These are phyloP conservation scores for Sporothrix dimorphospora DNA, from an alignment of 2,329 filamentous ascomycete genomes.

Conservation along the genomic window DNA sequence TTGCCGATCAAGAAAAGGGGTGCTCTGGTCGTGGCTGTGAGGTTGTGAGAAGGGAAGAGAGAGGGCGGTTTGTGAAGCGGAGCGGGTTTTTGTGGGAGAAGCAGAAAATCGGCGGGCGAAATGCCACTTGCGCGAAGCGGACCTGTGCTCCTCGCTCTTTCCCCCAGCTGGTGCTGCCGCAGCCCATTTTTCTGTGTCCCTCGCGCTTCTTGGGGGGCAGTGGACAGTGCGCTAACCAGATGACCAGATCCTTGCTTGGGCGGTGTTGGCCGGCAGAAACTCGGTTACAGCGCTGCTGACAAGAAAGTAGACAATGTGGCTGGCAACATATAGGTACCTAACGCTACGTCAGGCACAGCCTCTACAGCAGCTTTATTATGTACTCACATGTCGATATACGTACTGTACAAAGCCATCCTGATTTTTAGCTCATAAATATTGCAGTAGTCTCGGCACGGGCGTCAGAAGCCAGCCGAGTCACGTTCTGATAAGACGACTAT, in stretches of 20 bases:
- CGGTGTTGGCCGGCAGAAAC: slow-evolving; percentile 27
- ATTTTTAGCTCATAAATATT: neutral
- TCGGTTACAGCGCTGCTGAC: neutral
- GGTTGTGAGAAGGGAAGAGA: slow-evolving; percentile 11
- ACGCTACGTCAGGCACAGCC: no score
- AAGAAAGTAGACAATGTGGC: slow-evolving; percentile 1
- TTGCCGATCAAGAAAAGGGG: slow-evolving; percentile 13
- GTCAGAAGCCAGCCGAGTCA: neutral
- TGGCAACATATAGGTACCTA: neutral
- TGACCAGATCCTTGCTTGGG: slow-evolving; percentile 25
- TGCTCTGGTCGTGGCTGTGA: neutral
- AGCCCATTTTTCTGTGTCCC: slow-evolving; percentile 10
- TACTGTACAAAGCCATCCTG: neutral
- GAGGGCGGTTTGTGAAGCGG: slow-evolving; percentile 17
- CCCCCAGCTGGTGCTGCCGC: slow-evolving; percentile 25
- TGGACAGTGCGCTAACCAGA: slow-evolving; percentile 27
- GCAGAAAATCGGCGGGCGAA: slow-evolving; percentile 31
- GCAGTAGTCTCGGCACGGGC: neutral
- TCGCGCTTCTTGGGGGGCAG: slow-evolving; percentile 5
- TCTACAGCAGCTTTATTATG: no score
- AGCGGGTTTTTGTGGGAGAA: slow-evolving; percentile 26
- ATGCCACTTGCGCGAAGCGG: slow-evolving; percentile 32
- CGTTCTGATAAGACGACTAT: slow-evolving; percentile 24
- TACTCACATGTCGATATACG: neutral
- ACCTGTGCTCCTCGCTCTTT: slow-evolving; percentile 23